phyloP scores from a whole-genome alignment of 78 protist species.

The Cavenderia fasciculata region DNA sequence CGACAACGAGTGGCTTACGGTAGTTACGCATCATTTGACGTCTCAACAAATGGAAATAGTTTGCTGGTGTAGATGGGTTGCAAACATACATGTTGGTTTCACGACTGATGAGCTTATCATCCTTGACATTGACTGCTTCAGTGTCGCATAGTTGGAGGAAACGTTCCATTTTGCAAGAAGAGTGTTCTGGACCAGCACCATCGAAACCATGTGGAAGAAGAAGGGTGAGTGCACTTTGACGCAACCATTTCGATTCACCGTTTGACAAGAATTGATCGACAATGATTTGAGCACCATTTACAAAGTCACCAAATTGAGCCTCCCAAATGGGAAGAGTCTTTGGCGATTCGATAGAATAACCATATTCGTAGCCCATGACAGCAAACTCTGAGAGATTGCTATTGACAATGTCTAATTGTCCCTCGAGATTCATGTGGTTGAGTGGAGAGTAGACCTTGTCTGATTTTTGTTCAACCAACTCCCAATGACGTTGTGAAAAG shows the following conservation, averaged over 20 bases:
- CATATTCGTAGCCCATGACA: constrained; percentile 94
- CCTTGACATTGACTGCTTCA: constrained; percentile 45
- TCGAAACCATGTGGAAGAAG: constrained; percentile 95
- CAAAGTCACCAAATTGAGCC: constrained; percentile 97
- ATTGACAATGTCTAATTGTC: constrained; percentile 66
- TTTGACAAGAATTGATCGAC: constrained; percentile 88
- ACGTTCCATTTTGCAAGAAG: constrained; percentile 92
- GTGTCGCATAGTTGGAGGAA: constrained; percentile 88
- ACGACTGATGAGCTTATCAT: neutral
- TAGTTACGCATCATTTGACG: constrained; percentile 90
- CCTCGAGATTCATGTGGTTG: constrained; percentile 6
- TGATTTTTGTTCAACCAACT: constrained; percentile 78
- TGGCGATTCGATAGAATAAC: constrained; percentile 88
- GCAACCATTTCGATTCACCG: constrained; percentile 85
- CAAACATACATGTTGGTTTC: constrained; percentile 81
- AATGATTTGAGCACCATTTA: constrained; percentile 91
- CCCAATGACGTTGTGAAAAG: constrained; percentile 93
- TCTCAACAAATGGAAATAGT: constrained; percentile 96
- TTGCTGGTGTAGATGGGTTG: constrained; percentile 96
- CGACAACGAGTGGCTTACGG: constrained; percentile 94
- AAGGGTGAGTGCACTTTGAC: constrained; percentile 84
- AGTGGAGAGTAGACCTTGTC: constrained; percentile 61
- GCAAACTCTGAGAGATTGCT: constrained; percentile 85
- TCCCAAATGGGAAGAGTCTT: constrained; percentile 94
- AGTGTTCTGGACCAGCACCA: constrained; percentile 98